Conservation (phyloP, 345 rosid species). For the Eutrema yunnanense region DNA sequence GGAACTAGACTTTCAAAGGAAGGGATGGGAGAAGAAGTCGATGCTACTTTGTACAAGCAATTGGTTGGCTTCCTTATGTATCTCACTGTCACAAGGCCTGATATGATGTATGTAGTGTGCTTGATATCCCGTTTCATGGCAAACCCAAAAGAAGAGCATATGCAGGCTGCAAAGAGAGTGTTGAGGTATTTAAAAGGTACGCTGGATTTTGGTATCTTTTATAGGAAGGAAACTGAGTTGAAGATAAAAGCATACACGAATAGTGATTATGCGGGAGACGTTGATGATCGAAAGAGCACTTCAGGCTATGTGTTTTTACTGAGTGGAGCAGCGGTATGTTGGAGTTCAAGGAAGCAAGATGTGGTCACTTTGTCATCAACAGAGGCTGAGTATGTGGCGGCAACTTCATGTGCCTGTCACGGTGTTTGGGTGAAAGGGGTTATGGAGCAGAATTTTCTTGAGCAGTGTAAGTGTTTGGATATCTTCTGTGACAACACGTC, state of each 20-base stretch:
- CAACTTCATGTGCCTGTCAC: too few species aligned
- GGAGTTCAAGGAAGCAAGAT: background rate
- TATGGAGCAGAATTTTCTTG: too few species aligned
- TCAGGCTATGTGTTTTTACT: background rate
- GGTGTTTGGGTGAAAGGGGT: too few species aligned
- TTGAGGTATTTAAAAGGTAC: background rate
- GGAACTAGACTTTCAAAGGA: background rate
- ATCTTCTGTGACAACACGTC: too few species aligned
- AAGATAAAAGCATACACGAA: background rate
- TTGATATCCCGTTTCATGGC: background rate
- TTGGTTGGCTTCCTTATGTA: background rate
- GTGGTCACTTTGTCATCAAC: too few species aligned
- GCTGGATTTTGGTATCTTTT: background rate
- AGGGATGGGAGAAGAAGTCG: background rate
- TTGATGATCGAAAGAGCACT: background rate
- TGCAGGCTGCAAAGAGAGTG: background rate
- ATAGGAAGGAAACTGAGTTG: background rate
- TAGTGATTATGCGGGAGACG: background rate
- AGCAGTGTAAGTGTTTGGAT: too few species aligned
- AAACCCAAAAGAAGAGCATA: background rate
- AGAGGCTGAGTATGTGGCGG: too few species aligned
- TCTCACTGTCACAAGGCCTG: background rate
- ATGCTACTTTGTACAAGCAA: background rate
- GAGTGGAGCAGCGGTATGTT: background rate
- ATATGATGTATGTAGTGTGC: background rate